phyloP scores from a whole-genome alignment of 2,329 filamentous ascomycete species.

The Trichoderma sp. region DNA sequence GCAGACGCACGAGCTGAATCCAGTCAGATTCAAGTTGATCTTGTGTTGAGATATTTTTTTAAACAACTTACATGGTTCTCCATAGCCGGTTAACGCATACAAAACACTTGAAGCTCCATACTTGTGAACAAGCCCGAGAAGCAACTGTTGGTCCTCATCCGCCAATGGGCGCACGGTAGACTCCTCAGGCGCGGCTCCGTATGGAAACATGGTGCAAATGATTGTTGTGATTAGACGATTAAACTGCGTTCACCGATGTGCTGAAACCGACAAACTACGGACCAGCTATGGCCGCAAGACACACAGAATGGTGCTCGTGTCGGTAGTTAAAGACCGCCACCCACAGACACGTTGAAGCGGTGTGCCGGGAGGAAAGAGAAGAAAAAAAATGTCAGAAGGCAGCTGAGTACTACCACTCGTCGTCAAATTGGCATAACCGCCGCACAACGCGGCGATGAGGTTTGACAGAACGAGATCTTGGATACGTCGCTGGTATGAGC shows the following conservation, averaged over 20 bases:
- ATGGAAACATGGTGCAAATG: conserved; percentile 41
- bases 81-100: conserved; percentile 44
- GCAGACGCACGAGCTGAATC: conserved; percentile 45
- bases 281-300: conserved; percentile 4
- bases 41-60: not conserved
- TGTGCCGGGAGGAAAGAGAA: not conserved
- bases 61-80: conserved; percentile 44
- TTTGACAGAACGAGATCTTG: not conserved
- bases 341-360: conserved; percentile 9
- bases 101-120: conserved; percentile 46
- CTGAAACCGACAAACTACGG: conserved; percentile 26
- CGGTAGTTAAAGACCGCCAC: not conserved
- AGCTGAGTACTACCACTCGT: conserved; percentile 9
- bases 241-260: conserved; percentile 20
- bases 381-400: not conserved
- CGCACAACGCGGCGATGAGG: conserved; percentile 21
- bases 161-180: conserved; percentile 42
- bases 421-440: conserved; percentile 23
- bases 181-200: conserved; percentile 41
- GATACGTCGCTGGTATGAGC: not conserved
- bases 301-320: not conserved
- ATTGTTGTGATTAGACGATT: conserved; percentile 3
- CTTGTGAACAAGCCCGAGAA: conserved; percentile 44
- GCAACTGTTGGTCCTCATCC: conserved; percentile 46
- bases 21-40: conserved; percentile 13